Percentiles rank a stretch among this genome's conserved stretches.
Conservation (phyloP, 345 rosid species). For the Moringa oleifera region DNA sequence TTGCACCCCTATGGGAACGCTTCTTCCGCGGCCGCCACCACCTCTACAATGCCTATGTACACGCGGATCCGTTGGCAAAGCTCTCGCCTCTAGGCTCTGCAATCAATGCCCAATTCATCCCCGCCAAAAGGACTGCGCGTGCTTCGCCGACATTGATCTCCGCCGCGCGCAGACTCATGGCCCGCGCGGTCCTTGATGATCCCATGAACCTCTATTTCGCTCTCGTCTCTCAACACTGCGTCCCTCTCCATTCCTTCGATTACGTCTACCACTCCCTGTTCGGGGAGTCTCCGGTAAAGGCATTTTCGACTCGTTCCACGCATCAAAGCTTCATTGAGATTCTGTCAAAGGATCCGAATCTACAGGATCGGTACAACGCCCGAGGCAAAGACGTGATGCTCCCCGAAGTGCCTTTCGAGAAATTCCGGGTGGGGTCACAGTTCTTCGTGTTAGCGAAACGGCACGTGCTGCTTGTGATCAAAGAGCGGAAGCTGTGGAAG, state of each 20-base stretch:
- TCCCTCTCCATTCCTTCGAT: slow-evolving; percentile 77
- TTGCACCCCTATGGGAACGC: slow-evolving; percentile 69
- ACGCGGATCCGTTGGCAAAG: slow-evolving; percentile 55
- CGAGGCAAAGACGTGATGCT: slow-evolving; percentile 58
- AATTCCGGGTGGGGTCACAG: slow-evolving; percentile 84
- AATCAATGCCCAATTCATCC: slow-evolving; percentile 48
- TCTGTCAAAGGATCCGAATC: slow-evolving; percentile 49
- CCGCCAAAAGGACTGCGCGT: slow-evolving; percentile 54
- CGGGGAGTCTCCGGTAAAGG: slow-evolving; percentile 23
- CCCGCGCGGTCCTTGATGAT: slow-evolving; percentile 73
- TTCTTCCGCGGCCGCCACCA: slow-evolving; percentile 50
- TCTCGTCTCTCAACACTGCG: slow-evolving; percentile 66
- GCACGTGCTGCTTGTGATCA: slow-evolving; percentile 59
- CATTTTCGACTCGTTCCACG: slow-evolving; percentile 29
- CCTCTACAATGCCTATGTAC: slow-evolving; percentile 73
- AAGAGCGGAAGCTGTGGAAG: slow-evolving; percentile 64
- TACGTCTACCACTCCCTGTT: slow-evolving; percentile 57
- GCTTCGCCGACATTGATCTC: slow-evolving; percentile 66
- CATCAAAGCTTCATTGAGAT: slow-evolving; percentile 72
- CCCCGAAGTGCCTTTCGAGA: slow-evolving; percentile 55
- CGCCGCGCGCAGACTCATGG: slow-evolving; percentile 72
- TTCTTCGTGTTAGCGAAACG: slow-evolving; percentile 67
- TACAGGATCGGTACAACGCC: slow-evolving; percentile 56
- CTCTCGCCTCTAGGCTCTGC: slow-evolving; percentile 20
- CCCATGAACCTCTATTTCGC: slow-evolving; percentile 79